Evolutionary conservation across 306 rosid genomes (phyloP).

Genomic region (Lathyrus aphaca): DNA sequence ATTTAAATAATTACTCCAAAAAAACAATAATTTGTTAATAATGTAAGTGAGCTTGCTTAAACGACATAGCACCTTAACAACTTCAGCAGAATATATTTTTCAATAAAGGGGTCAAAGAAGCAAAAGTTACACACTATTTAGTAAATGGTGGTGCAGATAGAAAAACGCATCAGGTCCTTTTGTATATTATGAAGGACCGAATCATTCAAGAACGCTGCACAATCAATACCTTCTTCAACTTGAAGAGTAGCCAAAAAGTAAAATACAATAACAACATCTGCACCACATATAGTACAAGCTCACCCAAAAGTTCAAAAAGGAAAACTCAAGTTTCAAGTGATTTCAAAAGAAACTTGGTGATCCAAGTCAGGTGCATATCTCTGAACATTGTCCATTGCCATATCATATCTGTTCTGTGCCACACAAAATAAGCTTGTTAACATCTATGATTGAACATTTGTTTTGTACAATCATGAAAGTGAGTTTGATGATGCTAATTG

Average conservation of each 20-base stretch:
- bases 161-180: conserved; percentile 19
- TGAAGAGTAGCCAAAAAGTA: conserved; percentile 37
- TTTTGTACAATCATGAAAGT: conserved; percentile 22
- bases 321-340: conserved; percentile 32
- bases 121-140: neutral
- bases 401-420: conserved; percentile 41
- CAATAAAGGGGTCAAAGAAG: neutral
- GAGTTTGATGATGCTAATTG: conserved; percentile 30
- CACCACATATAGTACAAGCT: conserved; percentile 17
- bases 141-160: conserved; percentile 15
- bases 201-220: conserved; percentile 41
- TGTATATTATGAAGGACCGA: conserved; percentile 1
- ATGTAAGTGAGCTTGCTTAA: neutral
- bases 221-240: conserved; percentile 38
- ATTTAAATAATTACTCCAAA: too few species aligned
- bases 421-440: conserved; percentile 39
- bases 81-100: neutral
- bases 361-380: conserved; percentile 37
- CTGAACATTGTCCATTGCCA: conserved; percentile 21
- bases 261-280: conserved; percentile 44
- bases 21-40: neutral
- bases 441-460: conserved; percentile 15
- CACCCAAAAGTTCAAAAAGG: conserved; percentile 32
- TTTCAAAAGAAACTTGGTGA: conserved; percentile 37
- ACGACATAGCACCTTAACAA: neutral